Base-by-base conservation (phyloP, 1,284 basidiomycete species). In the Garcileccinum viscosum region DNA sequence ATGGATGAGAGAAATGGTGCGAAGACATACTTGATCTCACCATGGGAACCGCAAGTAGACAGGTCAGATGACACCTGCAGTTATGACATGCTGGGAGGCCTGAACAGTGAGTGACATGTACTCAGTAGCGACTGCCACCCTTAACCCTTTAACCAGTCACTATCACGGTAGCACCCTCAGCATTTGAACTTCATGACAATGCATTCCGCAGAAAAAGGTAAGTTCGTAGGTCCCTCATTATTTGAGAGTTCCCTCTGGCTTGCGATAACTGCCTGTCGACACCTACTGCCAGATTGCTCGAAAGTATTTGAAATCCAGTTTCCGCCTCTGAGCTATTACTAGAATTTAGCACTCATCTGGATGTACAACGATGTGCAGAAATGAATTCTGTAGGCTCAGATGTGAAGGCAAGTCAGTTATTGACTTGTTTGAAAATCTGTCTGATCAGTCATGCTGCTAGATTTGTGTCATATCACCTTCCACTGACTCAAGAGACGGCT, bases 341-440 rank as follows among this genome's bases (percentile, higher is more conserved):
- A n/a, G n/a, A n/a, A n/a, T n/a, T 88, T 90, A 72, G 81, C 87
- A 14, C 84, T 95, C 0, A 80, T 96, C 15, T 84, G 69, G 90
- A 94, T 69, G 90, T 95, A 32, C 87, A 95, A 22, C 82, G 89
- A 60, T 83, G 90, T 19, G 89, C 96, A 5, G 95, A 96, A 73
- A 85, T 86, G 67, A 91, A 93, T 73, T 82, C 88, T 33, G 89
- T 89, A 0, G 90, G 89, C n/a, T n/a, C n/a, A n/a, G n/a, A n/a
- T n/a, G n/a, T n/a, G 70, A 90, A 80, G 78, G 77, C 33, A 66
- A 62, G 69, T 64, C 2, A 38, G 50, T 30, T 32, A 11, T 2
- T 14, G 27, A 11, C 8, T 12, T 17, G 24, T 62, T 14, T 22
- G 27, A 24, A 61, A n/a, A 6, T 1, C 1, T 33, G 8, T 35